These are phyloP conservation scores for Phymatotrichopsis omnivora DNA, from an alignment of 2,329 filamentous ascomycete species.

Conservation along the genomic window DNA sequence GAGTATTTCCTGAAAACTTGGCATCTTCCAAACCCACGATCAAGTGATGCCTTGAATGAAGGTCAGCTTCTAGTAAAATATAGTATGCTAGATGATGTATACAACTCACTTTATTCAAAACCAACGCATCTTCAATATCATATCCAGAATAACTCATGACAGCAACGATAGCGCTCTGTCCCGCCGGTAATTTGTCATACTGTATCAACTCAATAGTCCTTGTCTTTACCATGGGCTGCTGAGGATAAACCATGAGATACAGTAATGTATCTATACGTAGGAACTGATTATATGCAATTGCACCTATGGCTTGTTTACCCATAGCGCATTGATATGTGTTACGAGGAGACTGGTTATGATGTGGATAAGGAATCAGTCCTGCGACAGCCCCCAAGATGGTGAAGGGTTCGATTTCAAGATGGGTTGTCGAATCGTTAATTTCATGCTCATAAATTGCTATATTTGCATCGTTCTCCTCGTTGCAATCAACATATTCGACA, in stretches of 20 bases:
- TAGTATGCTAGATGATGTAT: no score
- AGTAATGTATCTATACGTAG: slow-evolving; percentile 91
- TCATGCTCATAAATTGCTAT: slow-evolving; percentile 84
- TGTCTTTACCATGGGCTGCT: slow-evolving; percentile 94
- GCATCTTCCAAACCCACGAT: slow-evolving; percentile 89
- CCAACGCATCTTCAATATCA: slow-evolving; percentile 96
- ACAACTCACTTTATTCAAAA: no score
- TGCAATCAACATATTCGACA: slow-evolving; percentile 94
- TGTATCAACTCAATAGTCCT: slow-evolving; percentile 93
- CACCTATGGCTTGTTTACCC: slow-evolving; percentile 99
- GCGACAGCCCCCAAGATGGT: slow-evolving; percentile 92
- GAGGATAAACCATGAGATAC: slow-evolving; percentile 94
- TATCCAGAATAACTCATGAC: slow-evolving; percentile 99
- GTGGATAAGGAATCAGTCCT: slow-evolving; percentile 91
- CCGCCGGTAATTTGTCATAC: slow-evolving; percentile 93
- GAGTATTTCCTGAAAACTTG: slow-evolving; percentile 97
- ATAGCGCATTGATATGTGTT: slow-evolving; percentile 99
- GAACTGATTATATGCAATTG: slow-evolving; percentile 97
- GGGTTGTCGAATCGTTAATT: slow-evolving; percentile 73
- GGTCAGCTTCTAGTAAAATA: background rate
- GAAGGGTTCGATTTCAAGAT: slow-evolving; percentile 96
- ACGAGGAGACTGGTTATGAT: slow-evolving; percentile 96
- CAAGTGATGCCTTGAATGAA: slow-evolving; percentile 76
- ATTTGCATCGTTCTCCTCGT: slow-evolving; percentile 94
- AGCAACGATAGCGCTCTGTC: slow-evolving; percentile 92